phyloP scores from a whole-genome alignment of 352 stramenopile species.

The Achlya hypogyna region DNA sequence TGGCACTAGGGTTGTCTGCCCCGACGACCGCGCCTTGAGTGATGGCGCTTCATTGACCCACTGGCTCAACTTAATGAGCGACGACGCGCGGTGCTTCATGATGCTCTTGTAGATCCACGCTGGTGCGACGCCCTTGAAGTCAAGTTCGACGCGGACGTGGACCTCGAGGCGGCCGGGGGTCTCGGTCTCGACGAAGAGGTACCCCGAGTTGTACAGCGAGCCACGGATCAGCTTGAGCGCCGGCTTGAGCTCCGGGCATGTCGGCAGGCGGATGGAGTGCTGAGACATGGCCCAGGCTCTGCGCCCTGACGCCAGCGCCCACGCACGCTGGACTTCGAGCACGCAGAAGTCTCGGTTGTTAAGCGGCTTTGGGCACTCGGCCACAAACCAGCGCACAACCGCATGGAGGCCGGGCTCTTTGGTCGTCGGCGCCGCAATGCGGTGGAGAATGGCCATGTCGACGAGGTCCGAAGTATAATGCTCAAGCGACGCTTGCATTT shows the following conservation, averaged over 20 bases:
- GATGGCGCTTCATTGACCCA: background rate
- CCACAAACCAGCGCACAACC: conserved; percentile 15
- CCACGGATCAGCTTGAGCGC: background rate
- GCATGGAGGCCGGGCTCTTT: background rate
- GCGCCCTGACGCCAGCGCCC: background rate
- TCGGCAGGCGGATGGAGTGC: background rate
- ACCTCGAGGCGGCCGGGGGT: background rate
- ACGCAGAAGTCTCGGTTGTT: conserved; percentile 19
- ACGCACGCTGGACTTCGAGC: conserved; percentile 5
- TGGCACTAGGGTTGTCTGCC: background rate
- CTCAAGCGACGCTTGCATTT: conserved; percentile 1
- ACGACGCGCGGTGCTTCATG: conserved; percentile 5
- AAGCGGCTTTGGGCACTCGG: background rate
- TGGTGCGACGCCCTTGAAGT: background rate
- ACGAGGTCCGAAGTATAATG: background rate
- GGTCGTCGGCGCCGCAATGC: background rate
- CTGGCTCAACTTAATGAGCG: conserved; percentile 1
- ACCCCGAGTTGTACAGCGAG: background rate
- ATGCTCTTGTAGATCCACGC: conserved; percentile 1
- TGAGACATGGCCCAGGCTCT: background rate
- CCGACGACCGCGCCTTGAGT: background rate
- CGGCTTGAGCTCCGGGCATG: conserved; percentile 7
- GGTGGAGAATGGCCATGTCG: conserved; percentile 2
- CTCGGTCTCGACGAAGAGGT: conserved; percentile 14
- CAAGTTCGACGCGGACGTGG: background rate